Conservation (phyloP, 2,329 filamentous ascomycete species). For the Cryoendolithus antarcticus region DNA sequence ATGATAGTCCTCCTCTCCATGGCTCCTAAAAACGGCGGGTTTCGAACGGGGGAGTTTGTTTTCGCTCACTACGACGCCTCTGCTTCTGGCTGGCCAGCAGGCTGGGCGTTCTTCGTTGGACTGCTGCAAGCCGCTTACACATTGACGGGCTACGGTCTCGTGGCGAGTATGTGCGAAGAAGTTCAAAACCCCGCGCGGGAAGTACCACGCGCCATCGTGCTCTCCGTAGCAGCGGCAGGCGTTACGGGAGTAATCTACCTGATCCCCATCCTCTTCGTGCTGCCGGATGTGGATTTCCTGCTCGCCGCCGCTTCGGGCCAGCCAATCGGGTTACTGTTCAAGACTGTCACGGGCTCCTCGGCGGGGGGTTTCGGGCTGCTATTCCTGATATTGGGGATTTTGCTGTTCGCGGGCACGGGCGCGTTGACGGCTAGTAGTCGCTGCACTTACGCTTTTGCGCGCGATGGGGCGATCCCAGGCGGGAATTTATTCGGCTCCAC, state of each 20-base stretch:
- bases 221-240: conserved; percentile 55
- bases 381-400: conserved; percentile 63
- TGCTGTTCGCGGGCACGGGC: conserved; percentile 64
- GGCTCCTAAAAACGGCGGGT: conserved; percentile 35
- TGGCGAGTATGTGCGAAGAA: conserved; percentile 61
- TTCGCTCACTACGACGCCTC: conserved; percentile 58
- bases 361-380: conserved; percentile 57
- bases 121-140: conserved; percentile 53
- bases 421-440: conserved; percentile 61
- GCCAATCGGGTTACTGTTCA: conserved; percentile 65
- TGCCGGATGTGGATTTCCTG: conserved; percentile 54
- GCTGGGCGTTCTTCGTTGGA: conserved; percentile 63
- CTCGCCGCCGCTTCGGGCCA: conserved; percentile 58
- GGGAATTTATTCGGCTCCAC: conserved; percentile 34
- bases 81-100: conserved; percentile 51
- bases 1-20: conserved; percentile 51
- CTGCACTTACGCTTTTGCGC: conserved; percentile 61
- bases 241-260: conserved; percentile 56
- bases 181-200: conserved; percentile 56
- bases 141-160: conserved; percentile 57
- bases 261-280: conserved; percentile 62
- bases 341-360: conserved; percentile 59
- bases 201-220: conserved; percentile 58
- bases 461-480: conserved; percentile 54
- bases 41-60: conserved; percentile 49